phyloP scores from a whole-genome alignment of 768 basidiomycete species.

The Suillus tomentosus region DNA sequence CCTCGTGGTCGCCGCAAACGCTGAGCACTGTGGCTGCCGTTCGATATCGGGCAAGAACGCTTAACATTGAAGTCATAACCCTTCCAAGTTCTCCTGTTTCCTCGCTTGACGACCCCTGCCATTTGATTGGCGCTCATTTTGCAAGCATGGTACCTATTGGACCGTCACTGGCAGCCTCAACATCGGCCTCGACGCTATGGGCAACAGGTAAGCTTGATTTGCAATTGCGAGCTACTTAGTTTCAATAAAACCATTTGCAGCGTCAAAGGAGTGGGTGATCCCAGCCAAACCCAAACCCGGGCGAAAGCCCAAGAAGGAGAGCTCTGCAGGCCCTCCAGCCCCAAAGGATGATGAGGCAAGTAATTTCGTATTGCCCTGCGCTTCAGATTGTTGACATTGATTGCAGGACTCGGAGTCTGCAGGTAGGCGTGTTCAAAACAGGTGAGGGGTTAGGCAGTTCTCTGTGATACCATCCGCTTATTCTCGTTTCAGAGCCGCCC shows the following conservation, averaged over 20 bases:
- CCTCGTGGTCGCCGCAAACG: background rate
- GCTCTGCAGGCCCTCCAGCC: conserved; percentile 23
- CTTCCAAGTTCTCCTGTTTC: background rate
- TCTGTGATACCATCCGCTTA: background rate
- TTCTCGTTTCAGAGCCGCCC: conserved; percentile 64
- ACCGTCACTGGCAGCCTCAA: conserved; percentile 31
- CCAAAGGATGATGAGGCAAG: conserved; percentile 54
- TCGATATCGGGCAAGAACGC: background rate
- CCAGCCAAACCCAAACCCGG: conserved; percentile 87
- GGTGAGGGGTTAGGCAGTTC: conserved; percentile 40
- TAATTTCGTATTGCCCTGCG: conserved; percentile 14
- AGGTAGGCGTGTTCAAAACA: conserved; percentile 76
- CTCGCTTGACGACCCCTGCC: conserved; percentile 21
- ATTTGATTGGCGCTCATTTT: conserved; percentile 20
- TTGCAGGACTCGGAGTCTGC: conserved; percentile 50
- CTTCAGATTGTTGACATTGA: conserved; percentile 9
- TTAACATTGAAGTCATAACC: background rate
- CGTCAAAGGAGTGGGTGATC: conserved; percentile 90
- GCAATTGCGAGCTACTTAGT: conserved; percentile 1
- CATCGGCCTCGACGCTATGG: conserved; percentile 67
- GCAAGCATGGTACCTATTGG: conserved; percentile 31
- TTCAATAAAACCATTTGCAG: conserved; percentile 38
- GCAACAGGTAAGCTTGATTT: conserved; percentile 58
- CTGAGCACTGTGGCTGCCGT: background rate
- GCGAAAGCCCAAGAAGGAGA: conserved; percentile 82